Conservation (phyloP, 2,329 filamentous ascomycete species). For the Alternaria sp. region DNA sequence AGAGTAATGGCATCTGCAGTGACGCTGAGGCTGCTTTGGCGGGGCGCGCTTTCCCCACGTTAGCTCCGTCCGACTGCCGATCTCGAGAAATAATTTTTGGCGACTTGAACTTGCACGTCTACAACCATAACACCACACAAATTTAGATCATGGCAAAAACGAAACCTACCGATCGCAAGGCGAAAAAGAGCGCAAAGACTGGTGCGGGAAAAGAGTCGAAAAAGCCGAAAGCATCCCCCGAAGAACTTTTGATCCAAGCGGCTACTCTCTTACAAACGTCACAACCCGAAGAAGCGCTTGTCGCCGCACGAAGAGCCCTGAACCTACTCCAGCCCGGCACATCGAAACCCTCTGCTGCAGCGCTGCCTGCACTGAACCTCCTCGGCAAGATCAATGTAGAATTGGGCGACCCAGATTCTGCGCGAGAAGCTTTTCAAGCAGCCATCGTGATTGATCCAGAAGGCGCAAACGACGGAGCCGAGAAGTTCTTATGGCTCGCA, state of each 20-base stretch:
- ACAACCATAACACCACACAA: slow-evolving; percentile 5
- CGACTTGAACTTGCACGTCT: slow-evolving; percentile 9
- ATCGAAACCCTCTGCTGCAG: slow-evolving; percentile 53
- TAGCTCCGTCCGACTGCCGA: slow-evolving; percentile 35
- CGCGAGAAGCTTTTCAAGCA: slow-evolving; percentile 73
- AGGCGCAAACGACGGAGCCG: slow-evolving; percentile 82
- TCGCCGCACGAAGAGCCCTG: slow-evolving; percentile 63
- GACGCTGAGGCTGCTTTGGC: slow-evolving; percentile 32
- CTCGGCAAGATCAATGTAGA: slow-evolving; percentile 85
- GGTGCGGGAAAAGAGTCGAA: slow-evolving; percentile 54
- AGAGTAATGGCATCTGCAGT: slow-evolving; percentile 14
- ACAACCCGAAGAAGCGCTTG: slow-evolving; percentile 65
- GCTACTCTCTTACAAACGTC: slow-evolving; percentile 65
- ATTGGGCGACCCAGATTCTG: slow-evolving; percentile 79
- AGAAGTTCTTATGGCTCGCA: slow-evolving; percentile 94
- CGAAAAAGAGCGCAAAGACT: slow-evolving; percentile 46
- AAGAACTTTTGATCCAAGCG: slow-evolving; percentile 65
- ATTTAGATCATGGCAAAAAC: slow-evolving; percentile 59
- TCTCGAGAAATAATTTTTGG: slow-evolving; percentile 36
- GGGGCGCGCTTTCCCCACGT: slow-evolving; percentile 38
- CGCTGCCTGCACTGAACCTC: slow-evolving; percentile 74
- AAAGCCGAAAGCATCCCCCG: slow-evolving; percentile 61
- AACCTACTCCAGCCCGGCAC: slow-evolving; percentile 54
- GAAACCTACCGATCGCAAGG: slow-evolving; percentile 57
- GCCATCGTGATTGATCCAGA: slow-evolving; percentile 80